Evolutionary conservation across 2,329 filamentous ascomycete species (phyloP).

Genomic region (Alternaria postmessia): DNA sequence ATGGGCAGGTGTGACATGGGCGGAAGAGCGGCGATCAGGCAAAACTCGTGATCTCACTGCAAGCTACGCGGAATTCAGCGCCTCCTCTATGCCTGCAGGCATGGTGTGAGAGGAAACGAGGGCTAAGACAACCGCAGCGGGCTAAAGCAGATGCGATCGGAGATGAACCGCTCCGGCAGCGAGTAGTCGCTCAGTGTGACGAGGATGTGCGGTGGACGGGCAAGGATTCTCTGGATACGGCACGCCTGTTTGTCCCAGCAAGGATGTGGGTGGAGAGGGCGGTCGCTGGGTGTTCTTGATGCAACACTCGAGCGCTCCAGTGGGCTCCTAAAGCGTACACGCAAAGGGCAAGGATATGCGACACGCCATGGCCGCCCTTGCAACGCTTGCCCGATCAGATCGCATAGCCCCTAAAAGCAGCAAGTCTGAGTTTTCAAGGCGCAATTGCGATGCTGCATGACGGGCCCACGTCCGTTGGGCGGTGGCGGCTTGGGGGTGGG

Average conservation of each 20-base stretch:
- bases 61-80: constrained; percentile 32
- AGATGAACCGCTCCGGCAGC: constrained; percentile 46
- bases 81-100: constrained; percentile 28
- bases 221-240: constrained; percentile 25
- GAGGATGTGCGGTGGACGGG: constrained; percentile 26
- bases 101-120: constrained; percentile 38
- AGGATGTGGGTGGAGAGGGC: constrained; percentile 20
- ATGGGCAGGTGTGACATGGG: constrained; percentile 38
- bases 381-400: constrained; percentile 33
- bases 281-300: constrained; percentile 24
- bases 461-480: constrained; percentile 22
- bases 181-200: constrained; percentile 37
- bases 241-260: constrained; percentile 30
- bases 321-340: constrained; percentile 24
- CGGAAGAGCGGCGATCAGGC: constrained; percentile 23
- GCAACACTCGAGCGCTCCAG: constrained; percentile 15
- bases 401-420: constrained; percentile 19
- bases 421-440: background rate
- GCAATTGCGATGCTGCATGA: constrained; percentile 9
- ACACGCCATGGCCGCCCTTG: constrained; percentile 30
- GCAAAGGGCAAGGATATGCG: constrained; percentile 30
- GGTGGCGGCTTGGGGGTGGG: constrained; percentile 7
- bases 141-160: constrained; percentile 49
- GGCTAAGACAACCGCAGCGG: constrained; percentile 26
- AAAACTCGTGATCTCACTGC: constrained; percentile 43